These are phyloP conservation scores for Spergularia bocconei DNA, from an alignment of 148 eudicot genomes.

Conservation along the genomic window DNA sequence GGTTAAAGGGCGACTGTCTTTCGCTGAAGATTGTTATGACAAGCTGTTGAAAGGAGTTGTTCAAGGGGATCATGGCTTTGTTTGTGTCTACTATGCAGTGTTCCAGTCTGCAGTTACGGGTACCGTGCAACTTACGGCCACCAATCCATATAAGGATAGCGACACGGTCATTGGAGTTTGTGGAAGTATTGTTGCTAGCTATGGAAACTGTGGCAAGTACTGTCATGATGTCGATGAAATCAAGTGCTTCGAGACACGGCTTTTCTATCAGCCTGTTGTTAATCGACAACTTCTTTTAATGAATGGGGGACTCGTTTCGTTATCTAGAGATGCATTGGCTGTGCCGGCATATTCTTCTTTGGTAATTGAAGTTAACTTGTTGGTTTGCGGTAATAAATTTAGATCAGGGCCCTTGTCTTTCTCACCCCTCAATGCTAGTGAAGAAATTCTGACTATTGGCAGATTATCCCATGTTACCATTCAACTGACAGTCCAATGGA, in stretches of 20 bases:
- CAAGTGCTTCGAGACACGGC: background rate
- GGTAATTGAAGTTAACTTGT: background rate
- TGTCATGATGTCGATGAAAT: background rate
- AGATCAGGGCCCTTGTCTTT: background rate
- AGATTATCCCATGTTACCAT: no score
- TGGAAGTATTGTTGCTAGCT: conserved; percentile 8
- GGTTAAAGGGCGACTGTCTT: background rate
- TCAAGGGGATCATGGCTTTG: conserved; percentile 1
- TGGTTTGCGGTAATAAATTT: background rate
- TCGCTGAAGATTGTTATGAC: conserved; percentile 12
- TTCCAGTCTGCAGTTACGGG: background rate
- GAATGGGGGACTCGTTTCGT: background rate
- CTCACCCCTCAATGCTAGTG: background rate
- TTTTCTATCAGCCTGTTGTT: background rate
- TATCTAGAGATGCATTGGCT: conserved; percentile 1
- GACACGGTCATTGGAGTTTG: background rate
- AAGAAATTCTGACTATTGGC: no score
- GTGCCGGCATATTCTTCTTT: background rate
- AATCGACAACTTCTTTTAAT: background rate
- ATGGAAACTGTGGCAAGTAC: background rate
- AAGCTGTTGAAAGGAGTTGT: background rate
- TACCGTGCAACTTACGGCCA: background rate
- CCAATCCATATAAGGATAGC: background rate
- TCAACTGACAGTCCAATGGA: no score
- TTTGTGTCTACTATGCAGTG: conserved; percentile 3